Evolutionary conservation across 2,329 filamentous ascomycete genomes (phyloP).

Genomic region (Xylaria sp.): DNA sequence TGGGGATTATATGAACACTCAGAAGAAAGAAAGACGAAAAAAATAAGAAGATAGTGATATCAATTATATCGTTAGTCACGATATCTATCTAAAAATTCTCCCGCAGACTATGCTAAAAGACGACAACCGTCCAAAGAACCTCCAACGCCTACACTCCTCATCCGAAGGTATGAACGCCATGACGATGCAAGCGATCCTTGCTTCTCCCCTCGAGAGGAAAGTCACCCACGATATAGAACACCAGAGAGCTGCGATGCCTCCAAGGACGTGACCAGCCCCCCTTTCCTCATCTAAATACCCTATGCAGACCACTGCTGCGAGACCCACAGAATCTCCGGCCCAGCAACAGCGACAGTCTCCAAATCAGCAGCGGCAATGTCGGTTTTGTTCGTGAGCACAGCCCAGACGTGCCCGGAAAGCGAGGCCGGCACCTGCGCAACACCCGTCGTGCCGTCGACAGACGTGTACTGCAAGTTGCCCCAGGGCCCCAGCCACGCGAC

Average conservation of each 20-base stretch:
- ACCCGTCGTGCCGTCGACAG: conserved; percentile 39
- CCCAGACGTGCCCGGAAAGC: conserved; percentile 52
- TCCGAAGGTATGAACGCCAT: background rate
- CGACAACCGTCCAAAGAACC: background rate
- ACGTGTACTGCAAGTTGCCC: conserved; percentile 49
- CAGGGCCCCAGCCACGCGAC: conserved; percentile 53
- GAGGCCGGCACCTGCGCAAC: conserved; percentile 46
- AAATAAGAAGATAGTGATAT: background rate
- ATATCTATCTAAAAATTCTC: background rate
- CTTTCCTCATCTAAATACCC: conserved; percentile 9
- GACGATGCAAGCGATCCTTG: background rate
- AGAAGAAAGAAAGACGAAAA: too few relatives aligned
- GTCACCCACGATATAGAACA: background rate
- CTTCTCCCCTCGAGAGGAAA: background rate
- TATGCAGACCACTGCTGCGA: conserved; percentile 40
- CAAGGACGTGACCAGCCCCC: background rate
- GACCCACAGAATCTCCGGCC: conserved; percentile 51
- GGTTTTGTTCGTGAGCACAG: conserved; percentile 47
- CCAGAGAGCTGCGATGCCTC: background rate
- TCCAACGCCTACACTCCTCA: conserved; percentile 13
- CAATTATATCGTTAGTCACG: conserved; percentile 15
- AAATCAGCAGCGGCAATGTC: conserved; percentile 38
- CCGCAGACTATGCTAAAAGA: background rate
- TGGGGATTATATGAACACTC: background rate
- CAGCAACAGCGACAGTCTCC: conserved; percentile 46